A percentile compares a stretch with the other conserved stretches of the same genome.
Evolutionary conservation across 441 rosid genomes (phyloP).

Genomic region (Euphorbia corollata): DNA sequence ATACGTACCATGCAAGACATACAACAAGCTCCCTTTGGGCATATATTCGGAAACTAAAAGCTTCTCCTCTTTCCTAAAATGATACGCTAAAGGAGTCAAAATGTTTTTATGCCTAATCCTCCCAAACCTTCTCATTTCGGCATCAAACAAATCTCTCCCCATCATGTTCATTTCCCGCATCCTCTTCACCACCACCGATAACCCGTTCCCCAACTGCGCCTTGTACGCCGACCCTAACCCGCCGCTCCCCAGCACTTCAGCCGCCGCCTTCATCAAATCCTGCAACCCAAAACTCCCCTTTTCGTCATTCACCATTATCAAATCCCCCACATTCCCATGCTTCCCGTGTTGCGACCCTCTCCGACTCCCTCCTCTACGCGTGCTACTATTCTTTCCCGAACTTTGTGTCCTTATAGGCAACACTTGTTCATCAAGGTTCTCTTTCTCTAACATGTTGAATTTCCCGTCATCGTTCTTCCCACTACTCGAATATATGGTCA

Average conservation of each 20-base stretch:
- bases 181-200: constrained; percentile 79
- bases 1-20: constrained; percentile 67
- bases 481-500: constrained; percentile 17
- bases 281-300: constrained; percentile 66
- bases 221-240: constrained; percentile 82
- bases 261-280: constrained; percentile 89
- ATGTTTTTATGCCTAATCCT: constrained; percentile 49
- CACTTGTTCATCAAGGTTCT: constrained; percentile 25
- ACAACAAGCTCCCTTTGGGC: constrained; percentile 70
- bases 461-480: constrained; percentile 28
- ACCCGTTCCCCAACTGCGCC: constrained; percentile 59
- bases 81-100: constrained; percentile 70
- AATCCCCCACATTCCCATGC: constrained; percentile 36
- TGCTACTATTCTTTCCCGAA: constrained; percentile 19
- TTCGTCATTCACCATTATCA: constrained; percentile 59
- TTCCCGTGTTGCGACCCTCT: constrained; percentile 17
- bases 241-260: constrained; percentile 81
- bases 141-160: constrained; percentile 52
- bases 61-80: constrained; percentile 73
- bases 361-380: constrained; percentile 25
- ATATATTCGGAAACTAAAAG: constrained; percentile 63
- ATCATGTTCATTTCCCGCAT: constrained; percentile 65
- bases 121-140: constrained; percentile 56
- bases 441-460: constrained; percentile 41
- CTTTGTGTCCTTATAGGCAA: constrained; percentile 5